These are phyloP conservation scores for Nicotiana obtusifolia DNA, from an alignment of 257 asterid species.

Conservation along the genomic window DNA sequence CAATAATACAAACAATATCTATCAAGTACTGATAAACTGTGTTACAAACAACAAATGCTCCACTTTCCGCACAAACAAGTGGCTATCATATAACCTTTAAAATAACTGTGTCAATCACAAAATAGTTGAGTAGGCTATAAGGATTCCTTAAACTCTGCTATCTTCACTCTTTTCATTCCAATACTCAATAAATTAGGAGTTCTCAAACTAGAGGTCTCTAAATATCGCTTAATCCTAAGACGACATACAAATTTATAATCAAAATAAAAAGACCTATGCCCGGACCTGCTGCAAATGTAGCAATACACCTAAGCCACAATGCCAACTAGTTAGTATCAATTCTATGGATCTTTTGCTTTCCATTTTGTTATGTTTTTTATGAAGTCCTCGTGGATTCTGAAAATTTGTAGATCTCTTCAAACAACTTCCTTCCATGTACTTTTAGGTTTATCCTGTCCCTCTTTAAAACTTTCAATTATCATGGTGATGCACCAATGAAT, in stretches of 20 bases:
- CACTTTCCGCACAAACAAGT: background rate
- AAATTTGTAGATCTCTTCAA: background rate
- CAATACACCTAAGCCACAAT: background rate
- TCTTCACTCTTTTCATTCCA: background rate
- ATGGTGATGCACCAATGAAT: background rate
- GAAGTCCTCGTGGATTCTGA: background rate
- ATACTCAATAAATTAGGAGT: background rate
- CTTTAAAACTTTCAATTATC: background rate
- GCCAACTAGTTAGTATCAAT: background rate
- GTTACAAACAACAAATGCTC: constrained; percentile 1
- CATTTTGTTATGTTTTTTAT: background rate
- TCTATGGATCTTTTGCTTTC: background rate
- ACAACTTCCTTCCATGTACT: background rate
- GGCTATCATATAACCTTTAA: background rate
- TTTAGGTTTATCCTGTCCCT: background rate
- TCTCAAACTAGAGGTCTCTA: background rate
- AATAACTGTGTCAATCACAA: background rate
- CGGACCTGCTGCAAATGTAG: background rate
- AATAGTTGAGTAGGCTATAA: background rate
- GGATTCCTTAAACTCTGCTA: background rate
- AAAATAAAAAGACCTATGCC: background rate
- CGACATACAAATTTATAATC: background rate
- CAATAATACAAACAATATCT: background rate
- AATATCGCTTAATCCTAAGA: background rate
- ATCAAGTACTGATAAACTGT: background rate